phyloP scores from a whole-genome alignment of 345 rosid genomes.

The Eucalyptus fibrosa region DNA sequence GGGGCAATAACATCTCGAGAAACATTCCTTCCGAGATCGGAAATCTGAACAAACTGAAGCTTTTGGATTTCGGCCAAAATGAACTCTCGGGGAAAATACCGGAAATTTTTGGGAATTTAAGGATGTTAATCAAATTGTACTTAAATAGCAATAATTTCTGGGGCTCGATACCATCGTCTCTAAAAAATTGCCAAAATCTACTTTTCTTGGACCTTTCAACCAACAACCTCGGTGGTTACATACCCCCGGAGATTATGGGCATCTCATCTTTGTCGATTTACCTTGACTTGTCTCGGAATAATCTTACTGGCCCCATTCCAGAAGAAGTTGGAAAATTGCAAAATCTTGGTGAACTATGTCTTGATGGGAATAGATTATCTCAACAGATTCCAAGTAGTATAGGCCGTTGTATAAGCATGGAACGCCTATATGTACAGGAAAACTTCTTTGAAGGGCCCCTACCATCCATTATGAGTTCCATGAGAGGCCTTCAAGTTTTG shows the following conservation, averaged over 20 bases:
- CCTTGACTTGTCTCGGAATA: not conserved
- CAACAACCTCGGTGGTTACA: rapidly evolving
- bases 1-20: not conserved
- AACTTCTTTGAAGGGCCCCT: not conserved
- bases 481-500: not conserved
- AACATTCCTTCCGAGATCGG: not conserved
- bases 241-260: not conserved
- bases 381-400: not conserved
- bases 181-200: no score
- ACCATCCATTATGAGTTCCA: not conserved
- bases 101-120: no score
- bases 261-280: not conserved
- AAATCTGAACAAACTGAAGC: not conserved
- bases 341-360: rapidly evolving
- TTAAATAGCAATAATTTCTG: rapidly evolving
- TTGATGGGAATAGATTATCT: rapidly evolving
- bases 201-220: no score
- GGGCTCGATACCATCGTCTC: not conserved
- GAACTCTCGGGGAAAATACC: rapidly evolving
- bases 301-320: not conserved
- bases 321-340: not conserved
- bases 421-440: not conserved
- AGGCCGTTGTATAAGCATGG: not conserved
- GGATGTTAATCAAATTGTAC: rapidly evolving
- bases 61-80: rapidly evolving